Base-by-base conservation (phyloP, 2,329 filamentous ascomycete species). In the Chrysosporium keratinophilum region DNA sequence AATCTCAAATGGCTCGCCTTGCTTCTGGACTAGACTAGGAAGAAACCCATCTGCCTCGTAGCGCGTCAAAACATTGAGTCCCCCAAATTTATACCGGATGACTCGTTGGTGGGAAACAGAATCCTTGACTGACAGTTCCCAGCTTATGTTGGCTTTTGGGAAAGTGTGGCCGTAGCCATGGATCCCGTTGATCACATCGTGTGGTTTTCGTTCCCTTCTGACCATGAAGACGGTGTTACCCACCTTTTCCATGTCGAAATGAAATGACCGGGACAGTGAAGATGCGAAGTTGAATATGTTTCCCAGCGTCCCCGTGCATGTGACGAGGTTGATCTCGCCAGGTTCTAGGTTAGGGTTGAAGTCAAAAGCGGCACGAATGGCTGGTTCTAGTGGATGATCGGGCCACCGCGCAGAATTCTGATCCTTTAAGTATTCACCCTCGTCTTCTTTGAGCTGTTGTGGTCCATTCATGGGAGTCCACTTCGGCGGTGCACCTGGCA, bases 91-190 rank as follows among this genome's bases (percentile, higher is more conserved):
- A 57, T 86, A 87, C 2, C 68, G 66, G 0, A 87, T 60, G 6
- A 87, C 61, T 1, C 83, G 73, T 61, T 87, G 82, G 56, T 87
- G 81, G 0, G 79, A 80, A 1, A 67, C 68, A 0, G 82, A 86
- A 0, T 73, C 71, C 44, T 71, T 73, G 0, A 81, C 76, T 0
- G 73, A 73, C 0, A 60, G 10, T 9, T 78, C 76, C 82, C 83
- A 87, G 0, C 73, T 79, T 0, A 84, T 87, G 61, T 85, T 82
- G 0, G 73, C 72, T 46, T 85, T 80, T 0, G 80, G 81, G 58
- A 88, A 87, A 0, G 79, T 75, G 59, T 87, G 82, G 0, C 83
- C 83, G 59, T 74, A 85, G 0, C 84, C 84, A 14, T 60, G 60
- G 0, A 87, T 67, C n/a, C 72, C 72, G 0, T 67, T 59, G 4